Conservation (phyloP, 768 basidiomycete genomes). For the Tulasnella sp. region DNA sequence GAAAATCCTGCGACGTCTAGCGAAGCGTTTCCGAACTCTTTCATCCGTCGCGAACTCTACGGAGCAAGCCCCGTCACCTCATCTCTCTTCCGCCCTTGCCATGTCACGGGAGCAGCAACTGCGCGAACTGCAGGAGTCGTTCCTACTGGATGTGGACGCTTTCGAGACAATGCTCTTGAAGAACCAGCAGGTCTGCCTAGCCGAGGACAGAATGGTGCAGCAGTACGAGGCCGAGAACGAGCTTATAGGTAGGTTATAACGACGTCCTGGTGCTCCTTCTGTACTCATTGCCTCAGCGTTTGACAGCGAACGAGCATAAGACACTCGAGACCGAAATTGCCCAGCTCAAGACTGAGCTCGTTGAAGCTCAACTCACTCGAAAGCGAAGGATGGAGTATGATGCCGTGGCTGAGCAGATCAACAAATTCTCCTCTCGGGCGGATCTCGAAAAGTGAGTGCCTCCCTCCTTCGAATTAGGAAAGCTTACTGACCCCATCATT, state of each 20-base stretch:
- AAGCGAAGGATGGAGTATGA: conserved; percentile 84
- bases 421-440: conserved; percentile 67
- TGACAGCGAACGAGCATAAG: conserved; percentile 65
- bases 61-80: conserved; percentile 39
- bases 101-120: conserved; percentile 38
- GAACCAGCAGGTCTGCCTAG: conserved; percentile 77
- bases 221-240: conserved; percentile 72
- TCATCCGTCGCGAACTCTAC: conserved; percentile 42
- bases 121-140: conserved; percentile 74
- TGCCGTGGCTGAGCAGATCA: conserved; percentile 75
- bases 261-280: neutral
- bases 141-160: conserved; percentile 70
- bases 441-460: conserved; percentile 67
- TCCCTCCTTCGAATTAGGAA: conserved; percentile 32
- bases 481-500: neutral
- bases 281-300: conserved; percentile 24
- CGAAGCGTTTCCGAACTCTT: conserved; percentile 70
- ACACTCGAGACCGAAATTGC: conserved; percentile 66
- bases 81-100: conserved; percentile 34
- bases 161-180: conserved; percentile 75
- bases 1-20: conserved; percentile 67
- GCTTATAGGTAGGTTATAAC: conserved; percentile 55
- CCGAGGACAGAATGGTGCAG: conserved; percentile 79
- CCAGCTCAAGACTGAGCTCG: conserved; percentile 69
- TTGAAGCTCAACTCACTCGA: conserved; percentile 73